Evolutionary conservation across 2,329 filamentous ascomycete genomes (phyloP).

Genomic region (Epicoccum nigrum): DNA sequence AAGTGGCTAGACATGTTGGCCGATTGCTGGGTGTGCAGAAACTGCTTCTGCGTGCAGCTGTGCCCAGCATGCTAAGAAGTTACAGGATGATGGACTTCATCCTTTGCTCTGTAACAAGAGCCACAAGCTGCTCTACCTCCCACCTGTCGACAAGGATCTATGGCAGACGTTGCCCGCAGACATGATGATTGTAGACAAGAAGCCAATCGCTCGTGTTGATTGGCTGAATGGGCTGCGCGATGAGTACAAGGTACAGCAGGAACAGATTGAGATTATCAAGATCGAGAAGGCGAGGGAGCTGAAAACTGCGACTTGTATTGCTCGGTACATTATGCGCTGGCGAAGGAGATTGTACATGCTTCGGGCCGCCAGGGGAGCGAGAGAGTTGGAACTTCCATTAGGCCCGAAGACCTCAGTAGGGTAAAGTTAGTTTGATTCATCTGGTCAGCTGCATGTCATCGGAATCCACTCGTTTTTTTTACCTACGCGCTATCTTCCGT

Average conservation of each 20-base stretch:
- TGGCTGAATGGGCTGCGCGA: conserved; percentile 13
- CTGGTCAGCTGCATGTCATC: too few relatives aligned
- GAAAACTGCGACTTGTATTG: neutral
- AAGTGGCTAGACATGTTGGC: neutral
- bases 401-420: too few relatives aligned
- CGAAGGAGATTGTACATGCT: neutral
- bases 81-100: neutral
- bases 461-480: too few relatives aligned
- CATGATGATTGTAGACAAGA: neutral
- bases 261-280: conserved; percentile 18
- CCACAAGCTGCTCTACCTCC: conserved; percentile 17
- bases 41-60: conserved; percentile 16
- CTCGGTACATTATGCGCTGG: neutral
- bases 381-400: too few relatives aligned
- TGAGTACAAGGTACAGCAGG: conserved; percentile 13
- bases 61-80: conserved; percentile 18
- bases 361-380: neutral
- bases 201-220: conserved; percentile 3
- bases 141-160: neutral
- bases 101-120: conserved; percentile 15
- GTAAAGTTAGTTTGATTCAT: too few relatives aligned
- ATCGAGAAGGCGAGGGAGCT: conserved; percentile 4
- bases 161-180: neutral
- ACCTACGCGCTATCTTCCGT: too few relatives aligned
- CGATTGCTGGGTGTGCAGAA: conserved; percentile 14